Base-by-base conservation (phyloP, 768 basidiomycete genomes). In the Cystofilobasidium ferigula region DNA sequence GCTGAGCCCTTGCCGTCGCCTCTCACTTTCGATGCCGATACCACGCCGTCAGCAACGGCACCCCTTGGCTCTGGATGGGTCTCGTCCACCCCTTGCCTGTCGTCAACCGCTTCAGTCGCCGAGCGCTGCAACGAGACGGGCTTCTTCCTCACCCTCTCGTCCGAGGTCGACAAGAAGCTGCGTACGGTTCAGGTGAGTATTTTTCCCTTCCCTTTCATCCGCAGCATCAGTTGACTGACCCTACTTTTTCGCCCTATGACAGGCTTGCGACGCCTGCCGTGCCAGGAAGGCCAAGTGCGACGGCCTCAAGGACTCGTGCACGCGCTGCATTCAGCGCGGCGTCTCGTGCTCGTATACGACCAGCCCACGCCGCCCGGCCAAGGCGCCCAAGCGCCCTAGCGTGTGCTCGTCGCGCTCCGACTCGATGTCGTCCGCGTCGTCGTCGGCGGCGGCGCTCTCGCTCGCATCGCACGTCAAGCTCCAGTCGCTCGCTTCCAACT, bases 251-350 rank as follows among this genome's bases (percentile, higher is more conserved):
- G 12, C 35, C 4, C 30, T 56, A 34, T 36, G n/a, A n/a, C n/a
- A 59, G 58, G 58, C 58, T 10, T 59, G 58, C 26, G 38, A 59
- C 16, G 58, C 58, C 20, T 59, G 58, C 58, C 58, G 58, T n/a
- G 6, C 58, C 16, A 4, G 58, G 7, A 59, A 59, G 40, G 36
- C 58, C 36, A 59, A 59, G 38, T 59, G 58, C 40, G 58, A 59
- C 40, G 58, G 58, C 18, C 40, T 43, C 58, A 59, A 59, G 26
- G 26, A 40, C 36, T 54, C 51, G 51, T 59, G 58, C 58, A 28
- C 58, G 20, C 58, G 58, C 36, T 59, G 58, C 58, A 18, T 42
- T 40, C 36, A 59, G 26, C 58, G 58, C 36, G 58, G 58, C 26
- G 28, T 59, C 58, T 28, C n/a, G 2, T 59, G 58, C 26, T 20